Conservation (phyloP, 768 basidiomycete genomes). For the Rhizopogon vinicolor region DNA sequence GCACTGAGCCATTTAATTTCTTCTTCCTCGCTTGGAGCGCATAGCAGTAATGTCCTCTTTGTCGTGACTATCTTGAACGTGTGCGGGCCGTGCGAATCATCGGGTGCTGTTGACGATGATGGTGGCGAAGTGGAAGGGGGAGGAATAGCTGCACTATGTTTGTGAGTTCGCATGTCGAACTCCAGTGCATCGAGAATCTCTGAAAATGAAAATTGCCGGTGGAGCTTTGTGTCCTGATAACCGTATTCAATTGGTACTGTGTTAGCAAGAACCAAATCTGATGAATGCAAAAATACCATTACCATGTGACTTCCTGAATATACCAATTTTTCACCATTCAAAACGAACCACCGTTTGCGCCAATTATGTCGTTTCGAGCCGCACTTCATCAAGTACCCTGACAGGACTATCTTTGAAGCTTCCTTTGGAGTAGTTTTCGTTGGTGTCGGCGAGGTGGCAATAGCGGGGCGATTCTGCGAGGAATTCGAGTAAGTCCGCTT, state of each 20-base stretch:
- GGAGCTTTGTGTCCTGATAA: slow-evolving; percentile 80
- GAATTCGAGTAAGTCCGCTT: slow-evolving; percentile 39
- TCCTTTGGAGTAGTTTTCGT: slow-evolving; percentile 40
- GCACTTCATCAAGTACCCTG: slow-evolving; percentile 95
- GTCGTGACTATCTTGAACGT: slow-evolving; percentile 98
- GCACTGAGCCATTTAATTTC: slow-evolving; percentile 98
- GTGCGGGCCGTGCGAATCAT: slow-evolving; percentile 42
- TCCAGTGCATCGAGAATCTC: slow-evolving; percentile 92
- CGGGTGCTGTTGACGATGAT: slow-evolving; percentile 29
- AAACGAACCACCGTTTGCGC: slow-evolving; percentile 96
- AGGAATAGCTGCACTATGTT: slow-evolving; percentile 35
- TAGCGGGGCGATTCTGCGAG: slow-evolving; percentile 38
- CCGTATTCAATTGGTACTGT: slow-evolving; percentile 3
- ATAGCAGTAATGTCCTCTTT: slow-evolving; percentile 82
- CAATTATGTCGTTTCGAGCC: slow-evolving; percentile 90
- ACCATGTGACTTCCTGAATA: slow-evolving; percentile 98
- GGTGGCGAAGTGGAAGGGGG: slow-evolving; percentile 25
- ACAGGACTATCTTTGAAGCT: slow-evolving; percentile 73
- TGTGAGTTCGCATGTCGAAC: slow-evolving; percentile 60
- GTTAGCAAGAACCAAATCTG: slow-evolving; percentile 6
- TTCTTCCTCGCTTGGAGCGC: slow-evolving; percentile 95
- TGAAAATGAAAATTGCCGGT: slow-evolving; percentile 79
- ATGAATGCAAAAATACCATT: slow-evolving; percentile 25
- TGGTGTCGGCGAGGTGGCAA: slow-evolving; percentile 42
- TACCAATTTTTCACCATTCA: slow-evolving; percentile 82